phyloP scores from a whole-genome alignment of 75 land plant species.

The Selaginella tamariscina region DNA sequence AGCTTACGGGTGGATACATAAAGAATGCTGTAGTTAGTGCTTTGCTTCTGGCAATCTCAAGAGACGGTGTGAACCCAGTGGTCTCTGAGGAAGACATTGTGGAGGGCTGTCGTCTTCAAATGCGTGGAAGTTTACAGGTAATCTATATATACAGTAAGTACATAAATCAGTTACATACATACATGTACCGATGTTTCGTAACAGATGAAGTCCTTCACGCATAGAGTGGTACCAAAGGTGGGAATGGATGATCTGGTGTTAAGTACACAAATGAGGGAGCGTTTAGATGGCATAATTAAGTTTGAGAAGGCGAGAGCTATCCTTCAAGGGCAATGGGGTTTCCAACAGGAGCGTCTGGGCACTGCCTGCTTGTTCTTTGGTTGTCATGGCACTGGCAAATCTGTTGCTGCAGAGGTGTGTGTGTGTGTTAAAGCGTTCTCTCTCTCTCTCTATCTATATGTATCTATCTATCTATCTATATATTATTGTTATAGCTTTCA shows the following conservation, averaged over 20 bases:
- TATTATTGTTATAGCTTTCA: no score
- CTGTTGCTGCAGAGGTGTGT: slow-evolving; percentile 25
- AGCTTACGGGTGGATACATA: slow-evolving; percentile 27
- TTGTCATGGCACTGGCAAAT: slow-evolving; percentile 26
- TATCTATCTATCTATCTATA: no score
- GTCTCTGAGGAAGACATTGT: slow-evolving; percentile 27
- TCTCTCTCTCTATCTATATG: no score
- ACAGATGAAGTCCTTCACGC: slow-evolving; percentile 29
- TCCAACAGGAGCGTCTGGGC: slow-evolving; percentile 26
- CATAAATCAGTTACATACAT: background rate
- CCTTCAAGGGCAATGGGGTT: slow-evolving; percentile 29
- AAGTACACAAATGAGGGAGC: slow-evolving; percentile 19
- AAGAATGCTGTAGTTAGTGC: slow-evolving; percentile 26
- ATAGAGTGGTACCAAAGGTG: slow-evolving; percentile 24
- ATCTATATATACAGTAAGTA: background rate
- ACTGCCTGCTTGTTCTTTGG: slow-evolving; percentile 28
- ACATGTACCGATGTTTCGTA: background rate
- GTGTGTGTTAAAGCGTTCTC: no score
- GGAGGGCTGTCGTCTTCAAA: slow-evolving; percentile 24
- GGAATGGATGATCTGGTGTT: slow-evolving; percentile 25
- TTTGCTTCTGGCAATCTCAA: slow-evolving; percentile 25
- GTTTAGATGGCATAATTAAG: slow-evolving; percentile 17
- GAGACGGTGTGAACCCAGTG: slow-evolving; percentile 19
- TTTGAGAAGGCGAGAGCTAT: slow-evolving; percentile 29
- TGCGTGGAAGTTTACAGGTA: slow-evolving; percentile 33